Base-by-base conservation (phyloP, 495 filamentous ascomycete genomes). In the Margaritispora aquatica region DNA sequence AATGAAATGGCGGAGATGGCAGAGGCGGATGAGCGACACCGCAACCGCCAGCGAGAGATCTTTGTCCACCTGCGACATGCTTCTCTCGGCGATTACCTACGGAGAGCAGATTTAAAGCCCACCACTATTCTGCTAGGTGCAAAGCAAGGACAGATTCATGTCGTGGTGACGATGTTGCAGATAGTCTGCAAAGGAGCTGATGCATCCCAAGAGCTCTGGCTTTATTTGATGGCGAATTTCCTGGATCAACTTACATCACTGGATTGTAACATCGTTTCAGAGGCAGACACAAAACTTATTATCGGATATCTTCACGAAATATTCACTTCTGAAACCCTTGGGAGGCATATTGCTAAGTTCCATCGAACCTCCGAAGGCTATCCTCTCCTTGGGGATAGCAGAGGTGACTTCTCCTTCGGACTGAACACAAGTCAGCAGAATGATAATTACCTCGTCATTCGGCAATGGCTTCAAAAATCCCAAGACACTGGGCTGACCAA, bases 41-140 rank as follows among this genome's bases (percentile, higher is more conserved):
- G 55, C 41, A 58, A 58, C 4, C 55, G 46, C 26, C 55, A 58
- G 26, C 22, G 46, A 58, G 24, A 58, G 41, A 58, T 36, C 44
- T 58, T 58, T 51, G 55, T 58, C 2, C 41, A 58, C 55, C 55
- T 58, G 10, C 41, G 55, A 50, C 55, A 58, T 51, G 55, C 55
- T 31, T 58, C 55, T 51, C 55, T 58, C 44, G 44, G 55, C 46
- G 55, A 58, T 51, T 58, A 58, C 26, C 55, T 58, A 21, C 24
- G 46, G 20, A 58, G 46, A 58, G 24, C n/a, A 20, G 55, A 50
- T 21, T 51, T 50, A 26, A 49, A 58, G 46, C 44, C 55, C 24
- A 58, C 55, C 23, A 24, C 23, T 36, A 50, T 58, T 51, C 55
- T 58, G 4, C 46, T 51, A 31, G 55, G 26, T 51, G 55, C 46